Conservation (phyloP, 2,329 filamentous ascomycete species). For the Dactylellina haptotyla region DNA sequence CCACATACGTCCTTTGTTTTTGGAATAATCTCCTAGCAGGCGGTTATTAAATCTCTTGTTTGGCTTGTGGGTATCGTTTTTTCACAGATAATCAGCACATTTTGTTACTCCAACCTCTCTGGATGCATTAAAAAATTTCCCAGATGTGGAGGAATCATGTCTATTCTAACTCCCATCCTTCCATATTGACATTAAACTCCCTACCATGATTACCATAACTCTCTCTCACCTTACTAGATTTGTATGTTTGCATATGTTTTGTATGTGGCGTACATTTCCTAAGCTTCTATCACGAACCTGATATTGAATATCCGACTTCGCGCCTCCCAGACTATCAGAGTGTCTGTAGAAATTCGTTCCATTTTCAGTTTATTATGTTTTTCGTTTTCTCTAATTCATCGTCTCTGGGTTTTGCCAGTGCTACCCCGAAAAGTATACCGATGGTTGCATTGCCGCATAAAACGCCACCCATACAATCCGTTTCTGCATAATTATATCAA, state of each 20-base stretch:
- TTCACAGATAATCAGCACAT: conserved; percentile 14
- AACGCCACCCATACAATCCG: too few species aligned
- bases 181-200: background rate
- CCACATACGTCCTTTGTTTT: conserved; percentile 8
- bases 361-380: conserved; percentile 19
- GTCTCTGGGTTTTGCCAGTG: too few species aligned
- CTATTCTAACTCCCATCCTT: background rate
- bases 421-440: too few species aligned
- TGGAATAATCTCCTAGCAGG: conserved; percentile 41
- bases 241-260: conserved; percentile 36
- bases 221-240: conserved; percentile 9
- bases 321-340: background rate
- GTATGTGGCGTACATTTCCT: conserved; percentile 50
- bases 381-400: background rate
- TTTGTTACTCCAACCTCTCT: conserved; percentile 6
- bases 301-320: conserved; percentile 44
- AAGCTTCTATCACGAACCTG: conserved; percentile 5
- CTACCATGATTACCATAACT: background rate
- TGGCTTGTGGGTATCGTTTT: background rate
- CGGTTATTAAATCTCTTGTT: conserved; percentile 30
- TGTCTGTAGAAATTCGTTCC: background rate
- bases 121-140: conserved; percentile 1
- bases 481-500: too few species aligned
- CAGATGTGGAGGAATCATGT: conserved; percentile 7
- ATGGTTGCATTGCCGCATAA: too few species aligned